Percentiles rank a stretch among this genome's conserved stretches.
phyloP scores from a whole-genome alignment of 345 rosid species.

The Acer campestre region DNA sequence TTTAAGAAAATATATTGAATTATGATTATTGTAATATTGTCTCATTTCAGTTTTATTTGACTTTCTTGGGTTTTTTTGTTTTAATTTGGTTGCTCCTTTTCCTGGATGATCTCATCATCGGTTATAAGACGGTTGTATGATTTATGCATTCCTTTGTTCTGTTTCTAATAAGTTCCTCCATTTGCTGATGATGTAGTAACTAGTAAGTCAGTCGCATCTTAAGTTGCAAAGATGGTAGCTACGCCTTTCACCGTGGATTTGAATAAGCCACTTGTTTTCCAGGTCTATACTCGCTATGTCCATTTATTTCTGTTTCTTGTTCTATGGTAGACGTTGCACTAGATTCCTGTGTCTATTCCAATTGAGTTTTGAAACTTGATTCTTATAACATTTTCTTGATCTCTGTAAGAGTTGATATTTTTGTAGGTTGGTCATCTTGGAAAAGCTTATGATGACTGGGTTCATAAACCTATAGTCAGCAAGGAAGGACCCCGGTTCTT shows the following conservation, averaged over 20 bases:
- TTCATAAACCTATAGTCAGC: slow-evolving; percentile 73
- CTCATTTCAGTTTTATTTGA: not conserved
- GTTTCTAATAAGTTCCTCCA: not conserved
- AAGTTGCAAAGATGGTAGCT: slow-evolving; percentile 43
- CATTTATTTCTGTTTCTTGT: not conserved
- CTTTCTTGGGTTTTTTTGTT: not conserved
- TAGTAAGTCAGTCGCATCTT: not conserved
- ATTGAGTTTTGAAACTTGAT: not conserved
- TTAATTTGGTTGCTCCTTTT: not conserved
- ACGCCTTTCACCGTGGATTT: slow-evolving; percentile 51
- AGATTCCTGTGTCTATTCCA: not conserved
- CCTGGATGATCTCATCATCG: not conserved
- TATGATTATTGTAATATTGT: not conserved
- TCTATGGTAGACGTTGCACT: not conserved
- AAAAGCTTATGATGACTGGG: slow-evolving; percentile 80
- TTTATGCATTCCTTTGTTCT: not conserved
- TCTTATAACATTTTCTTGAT: not conserved
- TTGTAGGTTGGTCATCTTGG: slow-evolving; percentile 77
- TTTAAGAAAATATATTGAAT: not conserved
- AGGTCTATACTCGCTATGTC: slow-evolving; percentile 30
- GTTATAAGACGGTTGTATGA: not conserved
- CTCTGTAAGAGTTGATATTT: not conserved
- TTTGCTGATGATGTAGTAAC: not conserved
- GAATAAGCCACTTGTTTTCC: slow-evolving; percentile 53
- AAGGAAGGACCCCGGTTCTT: slow-evolving; percentile 79